These are phyloP conservation scores for Geotrichum fermentans DNA, from an alignment of 1,139 yeast species.

Conservation along the genomic window DNA sequence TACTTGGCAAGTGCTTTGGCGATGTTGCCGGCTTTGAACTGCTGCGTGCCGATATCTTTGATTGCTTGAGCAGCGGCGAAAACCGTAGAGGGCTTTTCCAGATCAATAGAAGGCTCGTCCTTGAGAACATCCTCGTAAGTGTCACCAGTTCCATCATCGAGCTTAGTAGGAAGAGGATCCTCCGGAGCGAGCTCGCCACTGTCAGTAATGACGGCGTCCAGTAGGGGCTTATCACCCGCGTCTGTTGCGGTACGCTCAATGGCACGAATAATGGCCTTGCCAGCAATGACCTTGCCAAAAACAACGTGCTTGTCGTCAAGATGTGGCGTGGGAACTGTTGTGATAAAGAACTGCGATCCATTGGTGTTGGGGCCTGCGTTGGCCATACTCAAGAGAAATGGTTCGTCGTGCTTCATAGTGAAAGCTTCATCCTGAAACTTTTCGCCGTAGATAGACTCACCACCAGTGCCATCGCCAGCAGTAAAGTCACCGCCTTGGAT, in stretches of 20 bases:
- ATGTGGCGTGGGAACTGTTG: constrained; percentile 77
- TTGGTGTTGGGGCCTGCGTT: constrained; percentile 93
- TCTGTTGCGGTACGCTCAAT: constrained; percentile 64
- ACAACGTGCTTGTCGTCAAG: constrained; percentile 94
- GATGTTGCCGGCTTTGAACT: constrained; percentile 51
- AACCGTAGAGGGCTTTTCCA: constrained; percentile 56
- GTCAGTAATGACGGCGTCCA: constrained; percentile 65
- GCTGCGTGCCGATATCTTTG: constrained; percentile 72
- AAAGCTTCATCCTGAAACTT: constrained; percentile 93
- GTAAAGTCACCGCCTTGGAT: constrained; percentile 86
- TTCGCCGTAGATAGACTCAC: constrained; percentile 92
- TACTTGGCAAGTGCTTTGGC: constrained; percentile 60
- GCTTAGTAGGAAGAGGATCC: constrained; percentile 35
- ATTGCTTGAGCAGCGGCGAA: constrained; percentile 60
- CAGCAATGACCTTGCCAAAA: constrained; percentile 82
- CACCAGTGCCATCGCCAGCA: constrained; percentile 84
- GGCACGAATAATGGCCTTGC: constrained; percentile 73
- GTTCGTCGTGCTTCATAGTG: constrained; percentile 66
- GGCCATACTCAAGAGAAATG: constrained; percentile 92
- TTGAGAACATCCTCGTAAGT: constrained; percentile 69
- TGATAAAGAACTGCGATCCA: constrained; percentile 90
- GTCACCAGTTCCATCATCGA: constrained; percentile 82
- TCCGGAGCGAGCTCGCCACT: constrained; percentile 73
- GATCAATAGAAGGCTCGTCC: constrained; percentile 66
- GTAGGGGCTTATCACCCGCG: constrained; percentile 55